Conservation (phyloP, 192 early-diverging fungal species). For the Mortierella alpina region DNA sequence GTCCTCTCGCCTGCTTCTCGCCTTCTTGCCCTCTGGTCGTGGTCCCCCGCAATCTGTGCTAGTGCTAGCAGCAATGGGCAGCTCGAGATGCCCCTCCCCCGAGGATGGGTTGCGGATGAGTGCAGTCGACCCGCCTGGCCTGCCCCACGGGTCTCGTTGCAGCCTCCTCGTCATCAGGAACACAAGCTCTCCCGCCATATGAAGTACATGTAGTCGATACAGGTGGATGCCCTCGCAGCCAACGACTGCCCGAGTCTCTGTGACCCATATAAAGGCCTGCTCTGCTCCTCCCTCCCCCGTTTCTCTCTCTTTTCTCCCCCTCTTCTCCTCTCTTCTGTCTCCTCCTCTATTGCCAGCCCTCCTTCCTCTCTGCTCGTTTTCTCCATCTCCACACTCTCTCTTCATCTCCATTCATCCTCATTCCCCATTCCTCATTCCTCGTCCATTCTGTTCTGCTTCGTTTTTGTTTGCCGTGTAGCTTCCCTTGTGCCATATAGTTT, state of each 20-base stretch:
- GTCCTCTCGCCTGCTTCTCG: no score
- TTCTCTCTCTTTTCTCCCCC: constrained; percentile 1
- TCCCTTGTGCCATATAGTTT: constrained; percentile 2
- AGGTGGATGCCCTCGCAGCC: no score
- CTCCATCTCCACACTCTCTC: background rate
- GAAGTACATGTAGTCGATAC: no score
- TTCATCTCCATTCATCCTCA: background rate
- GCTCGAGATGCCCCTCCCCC: no score
- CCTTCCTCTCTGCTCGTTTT: background rate
- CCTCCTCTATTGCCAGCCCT: background rate
- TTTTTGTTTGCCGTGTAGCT: background rate
- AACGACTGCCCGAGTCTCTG: no score
- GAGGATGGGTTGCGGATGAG: background rate
- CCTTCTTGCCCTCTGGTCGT: no score
- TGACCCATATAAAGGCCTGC: constrained; percentile 4
- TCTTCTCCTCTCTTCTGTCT: background rate
- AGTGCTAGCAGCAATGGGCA: no score
- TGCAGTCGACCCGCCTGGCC: no score
- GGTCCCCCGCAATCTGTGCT: no score
- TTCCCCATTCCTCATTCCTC: constrained; percentile 16
- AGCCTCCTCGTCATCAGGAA: background rate
- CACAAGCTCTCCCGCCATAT: background rate
- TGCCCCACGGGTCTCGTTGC: background rate
- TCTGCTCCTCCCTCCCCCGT: background rate
- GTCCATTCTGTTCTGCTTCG: constrained; percentile 11